Base-by-base conservation (phyloP, 192 early-diverging fungal species). In the Backusella sp. region DNA sequence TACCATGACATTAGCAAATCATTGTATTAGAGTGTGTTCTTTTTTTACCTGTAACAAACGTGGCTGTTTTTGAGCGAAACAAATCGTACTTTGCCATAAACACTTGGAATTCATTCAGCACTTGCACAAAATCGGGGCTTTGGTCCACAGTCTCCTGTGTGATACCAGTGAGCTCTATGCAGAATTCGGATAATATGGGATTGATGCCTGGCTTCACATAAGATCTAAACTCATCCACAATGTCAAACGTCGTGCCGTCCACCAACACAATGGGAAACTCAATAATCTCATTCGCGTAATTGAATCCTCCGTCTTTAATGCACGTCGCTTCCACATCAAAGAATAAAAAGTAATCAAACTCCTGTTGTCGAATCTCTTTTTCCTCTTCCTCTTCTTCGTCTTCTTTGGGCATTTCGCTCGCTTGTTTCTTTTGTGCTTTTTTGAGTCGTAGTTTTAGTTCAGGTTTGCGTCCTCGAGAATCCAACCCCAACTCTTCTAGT, bases 271-370 rank as follows among this genome's bases (percentile, higher is more conserved):
- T 87, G 15, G 95, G 95, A 68, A 95, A 95, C 77, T 96, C 95
- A 69, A 96, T 96, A 66, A 96, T 93, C 75, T 96, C 95, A 84
- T 93, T 91, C 0, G 84, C 85, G 71, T 86, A 95, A 6, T 88
- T 84, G 65, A 89, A 91, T 6, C 76, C 76, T 1, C 70, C 77
- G 14, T 86, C 85, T 30, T 74, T 82, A 52, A 89, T 86, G 76
- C 95, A 96, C 0, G 95, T 96, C 17, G 91, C 95, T 52, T 96
- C 94, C 17, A 95, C 89, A 82, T 96, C 94, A 74, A 94, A 88
- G 36, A 92, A 92, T 34, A 87, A 79, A 73, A 91, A 93, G 73
- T 90, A 93, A 53, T 90, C 88, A 70, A 80, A 91, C 0, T 88
- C 84, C 49, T 90, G 86, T n/a, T 12, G n/a, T 59, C 17, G 21